phyloP scores from a whole-genome alignment of 768 basidiomycete genomes.

The Tricholoma terreum region DNA sequence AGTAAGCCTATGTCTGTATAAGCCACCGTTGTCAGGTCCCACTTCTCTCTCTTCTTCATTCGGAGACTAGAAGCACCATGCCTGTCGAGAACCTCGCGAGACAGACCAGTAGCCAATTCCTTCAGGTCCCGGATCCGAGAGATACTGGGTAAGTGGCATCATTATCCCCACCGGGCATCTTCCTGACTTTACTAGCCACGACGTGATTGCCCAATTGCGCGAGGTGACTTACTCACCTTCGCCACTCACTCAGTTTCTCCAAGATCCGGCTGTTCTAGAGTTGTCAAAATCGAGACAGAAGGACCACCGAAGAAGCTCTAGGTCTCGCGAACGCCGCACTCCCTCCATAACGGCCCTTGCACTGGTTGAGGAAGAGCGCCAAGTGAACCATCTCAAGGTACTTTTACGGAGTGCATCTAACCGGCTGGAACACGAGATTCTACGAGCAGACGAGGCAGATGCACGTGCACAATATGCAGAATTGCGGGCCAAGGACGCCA shows the following conservation, averaged over 20 bases:
- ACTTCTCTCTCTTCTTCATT: neutral
- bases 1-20: neutral
- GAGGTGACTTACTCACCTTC: constrained; percentile 45
- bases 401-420: constrained; percentile 50
- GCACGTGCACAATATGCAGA: constrained; percentile 52
- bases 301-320: constrained; percentile 31
- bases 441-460: constrained; percentile 49
- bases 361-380: constrained; percentile 52
- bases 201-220: constrained; percentile 38
- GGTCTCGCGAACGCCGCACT: constrained; percentile 34
- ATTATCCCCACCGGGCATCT: neutral
- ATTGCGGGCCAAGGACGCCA: constrained; percentile 39
- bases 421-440: constrained; percentile 54
- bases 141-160: constrained; percentile 8
- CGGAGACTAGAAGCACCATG: constrained; percentile 2
- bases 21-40: neutral
- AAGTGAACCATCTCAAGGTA: constrained; percentile 52
- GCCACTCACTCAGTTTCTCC: constrained; percentile 42
- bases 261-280: constrained; percentile 39
- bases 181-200: constrained; percentile 13
- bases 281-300: constrained; percentile 31
- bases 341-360: constrained; percentile 40
- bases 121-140: constrained; percentile 3
- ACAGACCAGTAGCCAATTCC: neutral
- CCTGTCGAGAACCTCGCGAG: neutral